A percentile compares a stretch with the other conserved stretches of the same genome.
phyloP scores from a whole-genome alignment of 805 yeast genomes.

The Kodamaea sagamina region DNA sequence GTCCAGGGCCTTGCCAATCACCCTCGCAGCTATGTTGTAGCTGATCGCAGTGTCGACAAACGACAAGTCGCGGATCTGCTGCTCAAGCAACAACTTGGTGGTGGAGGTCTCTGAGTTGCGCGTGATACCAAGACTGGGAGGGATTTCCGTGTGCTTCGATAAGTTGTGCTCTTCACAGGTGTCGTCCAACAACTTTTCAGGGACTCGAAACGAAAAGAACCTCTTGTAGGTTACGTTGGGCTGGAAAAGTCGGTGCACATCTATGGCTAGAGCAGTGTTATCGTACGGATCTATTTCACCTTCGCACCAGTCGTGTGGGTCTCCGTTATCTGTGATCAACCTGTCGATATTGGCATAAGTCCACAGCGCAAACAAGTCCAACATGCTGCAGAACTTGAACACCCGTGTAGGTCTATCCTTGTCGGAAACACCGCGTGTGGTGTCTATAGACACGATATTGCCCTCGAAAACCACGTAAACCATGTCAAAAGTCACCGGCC shows the following conservation, averaged over 20 bases:
- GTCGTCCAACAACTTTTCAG: conserved; percentile 44
- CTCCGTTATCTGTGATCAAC: conserved; percentile 30
- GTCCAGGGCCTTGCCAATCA: conserved; percentile 42
- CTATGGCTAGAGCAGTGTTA: conserved; percentile 36
- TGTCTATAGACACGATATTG: conserved; percentile 28
- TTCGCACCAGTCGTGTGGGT: conserved; percentile 43
- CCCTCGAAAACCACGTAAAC: conserved; percentile 48
- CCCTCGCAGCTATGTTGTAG: conserved; percentile 42
- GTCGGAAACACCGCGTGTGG: conserved; percentile 21
- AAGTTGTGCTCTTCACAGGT: conserved; percentile 39
- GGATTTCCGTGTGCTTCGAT: conserved; percentile 36
- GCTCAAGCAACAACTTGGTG: conserved; percentile 26
- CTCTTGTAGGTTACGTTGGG: conserved; percentile 44
- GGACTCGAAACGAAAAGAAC: conserved; percentile 42
- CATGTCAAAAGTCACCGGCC: conserved; percentile 45
- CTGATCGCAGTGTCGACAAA: conserved; percentile 37
- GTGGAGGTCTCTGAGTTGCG: conserved; percentile 23
- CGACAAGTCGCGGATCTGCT: conserved; percentile 34
- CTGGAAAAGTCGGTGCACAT: conserved; percentile 37
- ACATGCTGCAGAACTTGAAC: conserved; percentile 44
- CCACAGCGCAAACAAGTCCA: conserved; percentile 48
- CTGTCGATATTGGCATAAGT: conserved; percentile 45
- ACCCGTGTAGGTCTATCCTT: conserved; percentile 28
- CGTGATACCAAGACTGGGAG: conserved; percentile 40
- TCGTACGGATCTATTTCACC: conserved; percentile 47